A percentile compares a stretch with the other conserved stretches of the same genome.
phyloP scores from a whole-genome alignment of 495 filamentous ascomycete species.

The Penicillium pulvis region DNA sequence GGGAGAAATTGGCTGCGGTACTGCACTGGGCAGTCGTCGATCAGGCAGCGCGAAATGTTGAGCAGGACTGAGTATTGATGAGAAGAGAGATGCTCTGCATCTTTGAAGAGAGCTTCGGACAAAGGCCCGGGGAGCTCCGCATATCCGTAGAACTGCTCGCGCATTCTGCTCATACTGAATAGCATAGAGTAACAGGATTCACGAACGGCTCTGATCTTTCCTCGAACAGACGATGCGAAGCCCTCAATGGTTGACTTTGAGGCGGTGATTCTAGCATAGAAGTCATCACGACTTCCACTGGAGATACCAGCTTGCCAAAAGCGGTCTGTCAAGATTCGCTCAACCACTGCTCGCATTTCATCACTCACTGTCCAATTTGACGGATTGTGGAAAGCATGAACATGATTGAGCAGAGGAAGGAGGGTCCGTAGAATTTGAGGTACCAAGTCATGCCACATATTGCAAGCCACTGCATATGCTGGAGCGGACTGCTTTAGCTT shows the following conservation, averaged over 20 bases:
- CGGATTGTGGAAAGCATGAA: constrained; percentile 92
- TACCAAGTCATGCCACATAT: constrained; percentile 81
- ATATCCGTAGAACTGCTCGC: constrained; percentile 87
- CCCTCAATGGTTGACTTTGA: constrained; percentile 91
- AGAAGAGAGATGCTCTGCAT: constrained; percentile 81
- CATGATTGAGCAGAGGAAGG: constrained; percentile 82
- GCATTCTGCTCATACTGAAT: constrained; percentile 87
- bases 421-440: constrained; percentile 83
- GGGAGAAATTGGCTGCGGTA: constrained; percentile 81
- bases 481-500: constrained; percentile 71
- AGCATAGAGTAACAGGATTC: constrained; percentile 93
- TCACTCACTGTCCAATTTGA: constrained; percentile 80
- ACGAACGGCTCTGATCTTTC: constrained; percentile 82
- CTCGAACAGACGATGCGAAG: constrained; percentile 88
- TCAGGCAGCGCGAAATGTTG: constrained; percentile 80
- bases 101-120: constrained; percentile 78
- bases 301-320: constrained; percentile 99
- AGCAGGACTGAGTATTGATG: constrained; percentile 92
- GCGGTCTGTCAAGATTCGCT: constrained; percentile 85
- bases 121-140: constrained; percentile 80
- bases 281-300: constrained; percentile 89
- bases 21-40: constrained; percentile 84
- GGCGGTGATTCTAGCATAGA: constrained; percentile 85
- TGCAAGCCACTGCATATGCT: constrained; percentile 68
- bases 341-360: constrained; percentile 77